Percentiles rank a stretch among this genome's conserved stretches.
phyloP scores from a whole-genome alignment of 2,329 filamentous ascomycete genomes.

The Nigrospora sphaerica region DNA sequence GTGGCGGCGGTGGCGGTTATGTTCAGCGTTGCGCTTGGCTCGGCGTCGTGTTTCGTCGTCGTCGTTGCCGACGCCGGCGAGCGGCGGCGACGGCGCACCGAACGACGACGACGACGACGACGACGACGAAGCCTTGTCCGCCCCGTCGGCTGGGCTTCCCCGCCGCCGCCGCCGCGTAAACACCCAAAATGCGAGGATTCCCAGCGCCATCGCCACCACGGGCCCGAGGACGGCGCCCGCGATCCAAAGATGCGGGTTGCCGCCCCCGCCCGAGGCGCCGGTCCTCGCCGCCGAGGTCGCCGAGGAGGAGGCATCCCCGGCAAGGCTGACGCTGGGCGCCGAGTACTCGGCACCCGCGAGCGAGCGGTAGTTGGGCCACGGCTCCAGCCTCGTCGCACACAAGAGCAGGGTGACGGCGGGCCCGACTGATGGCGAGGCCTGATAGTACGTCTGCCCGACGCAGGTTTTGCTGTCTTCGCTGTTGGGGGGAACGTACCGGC shows the following conservation, averaged over 20 bases:
- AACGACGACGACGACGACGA: background rate
- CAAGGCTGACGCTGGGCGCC: background rate
- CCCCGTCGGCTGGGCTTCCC: background rate
- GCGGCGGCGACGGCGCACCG: background rate
- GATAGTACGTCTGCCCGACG: background rate
- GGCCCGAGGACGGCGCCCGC: background rate
- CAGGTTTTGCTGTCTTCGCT: background rate
- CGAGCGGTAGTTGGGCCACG: background rate
- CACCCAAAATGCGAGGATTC: background rate
- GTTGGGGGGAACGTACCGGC: no score
- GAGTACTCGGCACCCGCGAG: background rate
- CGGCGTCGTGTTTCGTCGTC: no score
- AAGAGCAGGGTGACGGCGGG: background rate
- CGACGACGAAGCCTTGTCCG: background rate
- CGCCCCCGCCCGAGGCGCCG: background rate
- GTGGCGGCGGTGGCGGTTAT: no score
- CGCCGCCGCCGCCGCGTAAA: background rate
- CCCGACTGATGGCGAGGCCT: background rate
- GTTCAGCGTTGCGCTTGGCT: no score
- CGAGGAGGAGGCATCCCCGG: background rate
- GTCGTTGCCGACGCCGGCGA: no score
- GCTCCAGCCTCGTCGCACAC: background rate
- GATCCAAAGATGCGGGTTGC: background rate
- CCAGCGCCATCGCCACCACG: background rate
- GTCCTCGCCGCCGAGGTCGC: background rate